Evolutionary conservation across 257 asterid genomes (phyloP), one percentile per base, ranked within the genome.

Genomic region (Nemophila menziesii): DNA sequence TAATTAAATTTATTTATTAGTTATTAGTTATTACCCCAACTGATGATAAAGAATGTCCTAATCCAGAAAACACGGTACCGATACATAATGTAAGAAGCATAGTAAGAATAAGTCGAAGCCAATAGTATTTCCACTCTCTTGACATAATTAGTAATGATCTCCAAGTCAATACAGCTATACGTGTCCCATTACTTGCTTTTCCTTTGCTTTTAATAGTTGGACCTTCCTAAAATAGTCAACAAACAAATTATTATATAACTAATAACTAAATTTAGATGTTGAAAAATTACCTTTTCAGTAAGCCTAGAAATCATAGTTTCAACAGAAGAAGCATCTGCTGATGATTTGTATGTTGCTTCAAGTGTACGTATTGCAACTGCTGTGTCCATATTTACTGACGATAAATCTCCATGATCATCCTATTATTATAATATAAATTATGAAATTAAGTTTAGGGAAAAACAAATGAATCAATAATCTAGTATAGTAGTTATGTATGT

Each of bases 321-420:
- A 18, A 79, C 94, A 39, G 94, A 72, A 72, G 86, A 82, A 43
- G 99, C 93, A 77, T 79, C 92, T 58, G 93, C 66, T 8, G 99
- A 85, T 23, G 94, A 77, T 61, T 79, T 85, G 45, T 67, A 90
- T 24, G 99, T 85, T 61, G 94, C 80, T 73, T 90, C 99, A 43
- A 90, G 99, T 2, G 99, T 90, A 48, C 93, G 96, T 63, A 90
- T 90, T 44, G 99, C 99, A 14, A 90, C 96, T 55, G 96, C 96
- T 34, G 99, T 90, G 80, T 90, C 99, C 99, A 90, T 85, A 73
- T 85, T 90, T 40, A 90, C 96, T 7, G 94, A 62, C 10, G 99
- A 85, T 52, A 85, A 79, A 47, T 90, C 99, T 52, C 89, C 94
- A 44, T 74, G 85, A 64, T 90, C 99, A 58, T 90, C 99, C 99